A percentile compares a stretch with the other conserved stretches of the same genome.
phyloP scores from a whole-genome alignment of 2,329 filamentous ascomycete species.

The Fusarium anguioides region DNA sequence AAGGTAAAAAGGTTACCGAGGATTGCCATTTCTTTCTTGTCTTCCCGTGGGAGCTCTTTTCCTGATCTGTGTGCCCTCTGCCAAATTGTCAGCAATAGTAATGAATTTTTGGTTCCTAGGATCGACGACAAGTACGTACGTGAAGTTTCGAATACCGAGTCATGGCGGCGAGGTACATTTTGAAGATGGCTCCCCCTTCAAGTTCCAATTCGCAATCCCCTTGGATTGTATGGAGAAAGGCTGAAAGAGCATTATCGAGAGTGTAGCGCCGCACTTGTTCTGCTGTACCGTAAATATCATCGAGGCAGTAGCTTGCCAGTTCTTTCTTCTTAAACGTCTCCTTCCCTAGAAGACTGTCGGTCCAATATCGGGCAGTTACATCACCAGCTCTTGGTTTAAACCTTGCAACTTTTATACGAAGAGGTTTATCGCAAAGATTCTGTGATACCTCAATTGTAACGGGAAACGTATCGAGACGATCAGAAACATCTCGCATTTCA shows the following conservation, averaged over 20 bases:
- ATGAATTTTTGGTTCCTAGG: no score
- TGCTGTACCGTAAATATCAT: constrained; percentile 51
- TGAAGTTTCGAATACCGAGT: constrained; percentile 36
- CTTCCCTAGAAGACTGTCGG: constrained; percentile 43
- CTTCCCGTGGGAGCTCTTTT: background rate
- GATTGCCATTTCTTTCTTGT: constrained; percentile 49
- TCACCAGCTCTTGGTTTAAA: constrained; percentile 55
- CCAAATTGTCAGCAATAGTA: background rate
- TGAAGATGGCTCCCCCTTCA: constrained; percentile 28
- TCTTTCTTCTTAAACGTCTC: constrained; percentile 45
- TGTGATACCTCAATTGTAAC: constrained; percentile 54
- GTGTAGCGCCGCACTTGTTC: constrained; percentile 53
- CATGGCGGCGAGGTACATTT: constrained; percentile 39
- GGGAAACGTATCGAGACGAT: constrained; percentile 46
- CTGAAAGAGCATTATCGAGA: constrained; percentile 41
- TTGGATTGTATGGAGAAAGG: constrained; percentile 42
- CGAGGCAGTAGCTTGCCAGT: constrained; percentile 56
- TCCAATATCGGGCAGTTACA: constrained; percentile 54
- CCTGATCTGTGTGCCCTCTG: background rate
- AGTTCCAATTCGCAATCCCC: constrained; percentile 8
- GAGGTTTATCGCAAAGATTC: constrained; percentile 51
- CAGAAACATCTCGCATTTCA: constrained; percentile 55
- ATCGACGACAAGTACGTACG: constrained; percentile 23
- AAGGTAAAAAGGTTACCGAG: constrained; percentile 56
- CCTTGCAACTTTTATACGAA: constrained; percentile 55